Conservation (phyloP, 345 rosid species). For the Moricandia moricandioides region DNA sequence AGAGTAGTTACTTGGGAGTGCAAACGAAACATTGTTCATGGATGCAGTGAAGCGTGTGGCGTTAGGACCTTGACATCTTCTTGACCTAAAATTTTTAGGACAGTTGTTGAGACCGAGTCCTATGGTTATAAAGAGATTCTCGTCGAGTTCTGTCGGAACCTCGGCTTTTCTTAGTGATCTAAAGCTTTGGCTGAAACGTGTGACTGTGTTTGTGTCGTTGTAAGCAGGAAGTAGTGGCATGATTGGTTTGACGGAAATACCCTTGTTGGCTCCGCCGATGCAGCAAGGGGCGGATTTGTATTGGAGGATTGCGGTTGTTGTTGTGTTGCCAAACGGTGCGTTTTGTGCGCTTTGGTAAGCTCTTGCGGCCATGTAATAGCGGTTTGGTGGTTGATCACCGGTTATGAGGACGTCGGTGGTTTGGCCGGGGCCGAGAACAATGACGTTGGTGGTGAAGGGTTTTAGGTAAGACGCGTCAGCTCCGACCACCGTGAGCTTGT, state of each 20-base stretch:
- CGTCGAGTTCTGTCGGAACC: conserved; percentile 73
- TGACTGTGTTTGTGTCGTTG: conserved; percentile 76
- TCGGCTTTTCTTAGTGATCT: conserved; percentile 49
- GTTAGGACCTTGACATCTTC: conserved; percentile 84
- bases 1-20: conserved; percentile 64
- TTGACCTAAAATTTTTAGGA: conserved; percentile 48
- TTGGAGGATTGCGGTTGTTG: conserved; percentile 88
- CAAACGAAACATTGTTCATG: conserved; percentile 84
- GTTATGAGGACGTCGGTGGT: conserved; percentile 84
- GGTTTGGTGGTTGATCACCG: conserved; percentile 70
- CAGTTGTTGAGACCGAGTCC: conserved; percentile 80
- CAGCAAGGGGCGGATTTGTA: conserved; percentile 82
- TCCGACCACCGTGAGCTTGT: conserved; percentile 75
- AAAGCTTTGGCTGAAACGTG: conserved; percentile 52
- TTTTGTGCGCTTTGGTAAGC: conserved; percentile 82
- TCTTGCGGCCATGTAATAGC: conserved; percentile 81
- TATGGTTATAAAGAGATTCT: conserved; percentile 60
- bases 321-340: conserved; percentile 79
- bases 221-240: conserved; percentile 76
- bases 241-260: conserved; percentile 39
- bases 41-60: conserved; percentile 88
- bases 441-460: conserved; percentile 75
- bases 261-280: conserved; percentile 37
- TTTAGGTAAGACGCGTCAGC: conserved; percentile 86
- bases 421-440: conserved; percentile 91